These are phyloP conservation scores for Rhodotorula kratochvilovae DNA, from an alignment of 768 basidiomycete genomes.

Conservation along the genomic window DNA sequence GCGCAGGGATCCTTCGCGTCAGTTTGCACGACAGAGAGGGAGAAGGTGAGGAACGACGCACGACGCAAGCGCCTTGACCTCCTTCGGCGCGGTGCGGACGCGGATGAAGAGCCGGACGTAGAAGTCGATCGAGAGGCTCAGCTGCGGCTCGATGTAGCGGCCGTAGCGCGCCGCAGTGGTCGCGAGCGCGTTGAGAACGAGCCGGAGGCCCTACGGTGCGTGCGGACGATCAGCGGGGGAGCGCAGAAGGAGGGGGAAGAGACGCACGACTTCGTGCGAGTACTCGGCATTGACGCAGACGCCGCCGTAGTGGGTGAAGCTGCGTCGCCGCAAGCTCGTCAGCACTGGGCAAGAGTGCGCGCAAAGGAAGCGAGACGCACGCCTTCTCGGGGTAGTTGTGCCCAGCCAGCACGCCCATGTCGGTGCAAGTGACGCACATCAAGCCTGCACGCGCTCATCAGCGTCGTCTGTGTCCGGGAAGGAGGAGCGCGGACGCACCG, in stretches of 20 bases:
- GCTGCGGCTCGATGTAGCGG: slow-evolving; percentile 73
- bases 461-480: background rate
- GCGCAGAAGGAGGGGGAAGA: background rate
- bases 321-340: slow-evolving; percentile 44
- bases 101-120: slow-evolving; percentile 89
- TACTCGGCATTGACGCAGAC: slow-evolving; percentile 86
- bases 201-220: slow-evolving; percentile 62
- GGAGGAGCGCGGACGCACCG: slow-evolving; percentile 53
- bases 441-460: slow-evolving; percentile 56
- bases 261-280: slow-evolving; percentile 71
- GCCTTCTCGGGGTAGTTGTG: slow-evolving; percentile 96
- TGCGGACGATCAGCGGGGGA: background rate
- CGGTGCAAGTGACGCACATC: slow-evolving; percentile 93
- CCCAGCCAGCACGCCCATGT: slow-evolving; percentile 86
- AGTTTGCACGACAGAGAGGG: background rate
- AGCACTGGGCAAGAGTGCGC: background rate
- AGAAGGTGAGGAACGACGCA: slow-evolving; percentile 49
- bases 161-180: slow-evolving; percentile 88
- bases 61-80: slow-evolving; percentile 79
- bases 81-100: slow-evolving; percentile 64
- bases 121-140: slow-evolving; percentile 93
- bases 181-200: slow-evolving; percentile 80
- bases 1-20: background rate
- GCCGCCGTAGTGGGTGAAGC: slow-evolving; percentile 93
- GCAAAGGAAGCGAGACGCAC: slow-evolving; percentile 51